Evolutionary conservation across 345 rosid genomes (phyloP).

Genomic region (Gossypium ekmanianum): DNA sequence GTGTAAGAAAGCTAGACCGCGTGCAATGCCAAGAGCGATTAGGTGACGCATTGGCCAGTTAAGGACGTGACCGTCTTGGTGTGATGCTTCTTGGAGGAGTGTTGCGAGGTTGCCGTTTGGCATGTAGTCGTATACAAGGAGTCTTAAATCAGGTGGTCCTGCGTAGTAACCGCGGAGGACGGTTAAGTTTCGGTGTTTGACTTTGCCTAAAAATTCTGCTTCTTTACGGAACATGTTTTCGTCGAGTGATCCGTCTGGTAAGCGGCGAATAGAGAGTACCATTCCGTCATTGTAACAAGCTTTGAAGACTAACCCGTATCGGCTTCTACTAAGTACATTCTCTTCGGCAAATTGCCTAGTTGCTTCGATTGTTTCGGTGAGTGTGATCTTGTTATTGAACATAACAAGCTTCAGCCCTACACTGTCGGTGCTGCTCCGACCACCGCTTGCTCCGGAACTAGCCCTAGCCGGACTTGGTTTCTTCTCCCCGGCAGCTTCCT

Average conservation of each 20-base stretch:
- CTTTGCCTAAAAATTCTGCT: constrained; percentile 75
- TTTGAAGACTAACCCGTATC: constrained; percentile 77
- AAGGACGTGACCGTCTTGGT: constrained; percentile 93
- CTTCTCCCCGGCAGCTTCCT: constrained; percentile 75
- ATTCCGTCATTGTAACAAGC: constrained; percentile 82
- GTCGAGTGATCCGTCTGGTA: constrained; percentile 56
- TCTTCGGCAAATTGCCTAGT: constrained; percentile 88
- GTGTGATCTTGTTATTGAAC: constrained; percentile 88
- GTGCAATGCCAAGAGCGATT: constrained; percentile 90
- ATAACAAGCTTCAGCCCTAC: constrained; percentile 87
- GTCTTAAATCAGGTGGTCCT: constrained; percentile 76
- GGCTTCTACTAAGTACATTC: constrained; percentile 76
- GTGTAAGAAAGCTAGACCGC: constrained; percentile 86
- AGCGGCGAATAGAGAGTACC: constrained; percentile 84
- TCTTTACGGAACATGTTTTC: constrained; percentile 75
- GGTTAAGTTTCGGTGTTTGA: constrained; percentile 83
- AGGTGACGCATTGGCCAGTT: constrained; percentile 99
- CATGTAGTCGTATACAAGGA: constrained; percentile 89
- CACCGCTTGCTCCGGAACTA: constrained; percentile 73
- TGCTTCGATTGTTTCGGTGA: constrained; percentile 84
- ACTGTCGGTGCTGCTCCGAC: constrained; percentile 74
- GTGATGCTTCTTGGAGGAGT: constrained; percentile 92
- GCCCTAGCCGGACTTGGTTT: constrained; percentile 80
- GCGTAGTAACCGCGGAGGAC: constrained; percentile 90
- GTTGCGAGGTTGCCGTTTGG: constrained; percentile 94